A percentile compares a stretch with the other conserved stretches of the same genome.
Evolutionary conservation across 371 early-diverging fungal genomes (phyloP).

Genomic region (Zancudomyces culisetae): DNA sequence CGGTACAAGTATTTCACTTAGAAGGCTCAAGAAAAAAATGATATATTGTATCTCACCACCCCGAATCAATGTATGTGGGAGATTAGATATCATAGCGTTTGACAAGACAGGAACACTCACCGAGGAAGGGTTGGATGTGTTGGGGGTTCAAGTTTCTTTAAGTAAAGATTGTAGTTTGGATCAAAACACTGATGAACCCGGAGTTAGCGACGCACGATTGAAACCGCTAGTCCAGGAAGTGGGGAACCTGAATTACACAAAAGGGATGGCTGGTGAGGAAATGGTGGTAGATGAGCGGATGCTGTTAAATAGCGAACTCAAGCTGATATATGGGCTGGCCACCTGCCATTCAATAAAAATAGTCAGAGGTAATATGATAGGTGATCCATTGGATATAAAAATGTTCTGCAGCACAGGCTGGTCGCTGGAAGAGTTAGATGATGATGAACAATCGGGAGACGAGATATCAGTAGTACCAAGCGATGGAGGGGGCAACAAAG

Average conservation of each 20-base stretch:
- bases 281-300: not conserved
- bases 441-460: slow-evolving; percentile 13
- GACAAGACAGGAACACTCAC: slow-evolving; percentile 99
- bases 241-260: not conserved
- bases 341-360: slow-evolving; percentile 94
- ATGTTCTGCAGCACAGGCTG: slow-evolving; percentile 95
- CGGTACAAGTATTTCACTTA: slow-evolving; percentile 87
- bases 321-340: slow-evolving; percentile 58
- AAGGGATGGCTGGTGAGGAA: not conserved
- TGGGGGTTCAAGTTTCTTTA: slow-evolving; percentile 67
- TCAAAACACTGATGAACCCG: not conserved
- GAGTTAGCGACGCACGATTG: slow-evolving; percentile 9
- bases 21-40: slow-evolving; percentile 53
- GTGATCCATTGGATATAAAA: slow-evolving; percentile 96
- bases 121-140: slow-evolving; percentile 92
- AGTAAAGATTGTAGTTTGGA: not conserved
- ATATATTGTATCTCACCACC: slow-evolving; percentile 92
- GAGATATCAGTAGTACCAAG: slow-evolving; percentile 2
- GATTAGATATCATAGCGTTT: slow-evolving; percentile 90
- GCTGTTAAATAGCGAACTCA: slow-evolving; percentile 7
- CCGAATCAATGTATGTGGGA: slow-evolving; percentile 90
- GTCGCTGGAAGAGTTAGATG: slow-evolving; percentile 70
- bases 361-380: slow-evolving; percentile 73
- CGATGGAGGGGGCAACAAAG: not conserved
- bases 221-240: not conserved